Evolutionary conservation across 305 asterid genomes (phyloP).

Genomic region (Fraxinus sp.): DNA sequence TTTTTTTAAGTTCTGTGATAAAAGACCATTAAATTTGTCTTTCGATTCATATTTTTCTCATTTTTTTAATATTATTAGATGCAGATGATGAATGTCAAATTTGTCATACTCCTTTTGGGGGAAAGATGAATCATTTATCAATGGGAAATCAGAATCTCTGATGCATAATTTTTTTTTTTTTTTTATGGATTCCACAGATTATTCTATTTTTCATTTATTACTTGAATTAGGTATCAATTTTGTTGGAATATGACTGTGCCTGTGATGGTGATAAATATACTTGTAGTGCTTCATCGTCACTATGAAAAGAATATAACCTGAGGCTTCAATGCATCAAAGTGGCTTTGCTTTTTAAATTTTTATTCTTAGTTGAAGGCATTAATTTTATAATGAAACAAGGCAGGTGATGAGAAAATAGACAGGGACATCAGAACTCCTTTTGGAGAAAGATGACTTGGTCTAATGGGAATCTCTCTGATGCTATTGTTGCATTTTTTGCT

Average conservation of each 20-base stretch:
- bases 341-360: neutral
- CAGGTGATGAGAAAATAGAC: slow-evolving; percentile 56
- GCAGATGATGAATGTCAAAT: slow-evolving; percentile 37
- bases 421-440: slow-evolving; percentile 60
- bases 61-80: neutral
- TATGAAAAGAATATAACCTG: slow-evolving; percentile 31
- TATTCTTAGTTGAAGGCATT: neutral
- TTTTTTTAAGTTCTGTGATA: neutral
- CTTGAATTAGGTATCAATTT: neutral
- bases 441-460: slow-evolving; percentile 42
- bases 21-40: neutral
- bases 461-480: slow-evolving; percentile 69
- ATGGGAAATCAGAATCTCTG: neutral
- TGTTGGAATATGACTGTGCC: slow-evolving; percentile 23
- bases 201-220: no score
- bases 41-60: neutral
- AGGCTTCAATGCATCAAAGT: slow-evolving; percentile 12
- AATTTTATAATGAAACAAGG: slow-evolving; percentile 6
- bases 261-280: slow-evolving; percentile 65
- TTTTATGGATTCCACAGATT: neutral
- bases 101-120: slow-evolving; percentile 36
- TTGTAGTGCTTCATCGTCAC: slow-evolving; percentile 35
- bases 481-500: neutral
- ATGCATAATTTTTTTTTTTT: neutral
- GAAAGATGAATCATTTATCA: slow-evolving; percentile 34